phyloP scores from a whole-genome alignment of 306 rosid genomes.

The Medicago truncatula region MtrunA17r5.0-ANR NC_053047.1:1658501-1659000 shows the following conservation, averaged over 20 bases:
- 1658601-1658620: too few species aligned
- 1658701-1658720: constrained; percentile 4
- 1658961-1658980: constrained; percentile 1
- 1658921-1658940: neutral
- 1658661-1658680: neutral
- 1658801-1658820: constrained; percentile 22
- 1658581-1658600: too few species aligned
- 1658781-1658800: constrained; percentile 12
- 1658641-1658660: neutral
- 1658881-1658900: neutral
- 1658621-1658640: too few species aligned
- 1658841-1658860: neutral
- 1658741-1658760: constrained; percentile 20
- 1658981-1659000: neutral
- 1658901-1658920: neutral
- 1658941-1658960: constrained; percentile 21
- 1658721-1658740: neutral
- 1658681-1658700: neutral
- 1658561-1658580: too few species aligned
- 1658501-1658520: too few species aligned
- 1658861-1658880: neutral
- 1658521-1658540: too few species aligned
- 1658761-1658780: constrained; percentile 26
- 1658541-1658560: too few species aligned
- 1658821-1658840: constrained; percentile 25